phyloP scores from a whole-genome alignment of 306 rosid species.

The Casuarina glauca region DNA sequence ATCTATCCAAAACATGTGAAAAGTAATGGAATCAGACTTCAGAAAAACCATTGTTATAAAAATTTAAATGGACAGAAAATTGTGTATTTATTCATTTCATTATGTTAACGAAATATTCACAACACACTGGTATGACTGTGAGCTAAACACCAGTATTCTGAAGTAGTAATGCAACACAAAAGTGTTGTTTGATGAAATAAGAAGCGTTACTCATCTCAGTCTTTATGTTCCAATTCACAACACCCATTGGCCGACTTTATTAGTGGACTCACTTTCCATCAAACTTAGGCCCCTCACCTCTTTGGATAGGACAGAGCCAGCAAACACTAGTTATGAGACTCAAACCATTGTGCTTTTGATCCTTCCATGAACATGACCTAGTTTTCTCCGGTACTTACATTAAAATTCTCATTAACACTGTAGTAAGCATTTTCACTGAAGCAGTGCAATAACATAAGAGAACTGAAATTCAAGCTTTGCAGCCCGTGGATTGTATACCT shows the following conservation, averaged over 20 bases:
- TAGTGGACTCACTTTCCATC: not conserved
- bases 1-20: too few species aligned
- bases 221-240: not conserved
- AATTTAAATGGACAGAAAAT: too few species aligned
- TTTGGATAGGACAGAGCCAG: not conserved
- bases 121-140: not conserved
- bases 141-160: not conserved
- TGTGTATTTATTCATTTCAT: too few species aligned
- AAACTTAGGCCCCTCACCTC: not conserved
- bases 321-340: not conserved
- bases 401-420: not conserved
- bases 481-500: not conserved
- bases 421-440: not conserved
- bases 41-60: too few species aligned
- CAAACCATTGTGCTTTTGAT: not conserved
- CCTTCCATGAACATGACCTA: constrained; percentile 1
- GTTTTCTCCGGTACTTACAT: not conserved
- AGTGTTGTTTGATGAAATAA: not conserved
- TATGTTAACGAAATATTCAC: too few species aligned
- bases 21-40: too few species aligned
- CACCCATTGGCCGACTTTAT: not conserved
- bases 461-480: not conserved
- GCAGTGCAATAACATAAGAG: not conserved
- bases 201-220: not conserved
- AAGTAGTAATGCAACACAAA: not conserved